A percentile compares a stretch with the other conserved stretches of the same genome.
Conservation (phyloP, 1,284 basidiomycete species). For the Moesziomyces parantarcticus region DNA sequence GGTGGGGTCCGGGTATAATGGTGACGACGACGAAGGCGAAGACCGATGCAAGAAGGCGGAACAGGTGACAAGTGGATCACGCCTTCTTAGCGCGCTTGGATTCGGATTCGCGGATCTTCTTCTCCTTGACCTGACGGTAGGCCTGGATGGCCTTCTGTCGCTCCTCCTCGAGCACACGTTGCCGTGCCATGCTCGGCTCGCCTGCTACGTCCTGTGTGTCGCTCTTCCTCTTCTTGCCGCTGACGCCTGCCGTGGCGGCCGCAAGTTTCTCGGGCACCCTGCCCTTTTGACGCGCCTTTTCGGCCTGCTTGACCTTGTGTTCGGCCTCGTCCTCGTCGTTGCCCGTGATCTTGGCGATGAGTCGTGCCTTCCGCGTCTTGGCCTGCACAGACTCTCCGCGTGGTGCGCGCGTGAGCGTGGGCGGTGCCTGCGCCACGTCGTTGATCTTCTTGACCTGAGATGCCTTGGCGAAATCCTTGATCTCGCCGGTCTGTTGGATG, state of each 20-base stretch:
- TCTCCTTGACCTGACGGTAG: constrained; percentile 59
- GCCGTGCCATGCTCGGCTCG: constrained; percentile 57
- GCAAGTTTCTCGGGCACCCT: constrained; percentile 30
- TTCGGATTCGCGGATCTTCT: constrained; percentile 39
- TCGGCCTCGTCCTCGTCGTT: constrained; percentile 49
- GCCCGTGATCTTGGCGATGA: constrained; percentile 51
- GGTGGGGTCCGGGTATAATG: constrained; percentile 24
- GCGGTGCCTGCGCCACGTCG: constrained; percentile 60
- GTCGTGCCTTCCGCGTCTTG: constrained; percentile 46
- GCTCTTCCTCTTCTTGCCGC: constrained; percentile 29
- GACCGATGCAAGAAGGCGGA: neutral
- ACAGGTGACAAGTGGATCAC: neutral
- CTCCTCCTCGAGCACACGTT: constrained; percentile 58
- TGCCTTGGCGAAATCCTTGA: constrained; percentile 54
- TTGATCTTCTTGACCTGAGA: constrained; percentile 53
- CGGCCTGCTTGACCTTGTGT: constrained; percentile 38
- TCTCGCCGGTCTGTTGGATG: constrained; percentile 45
- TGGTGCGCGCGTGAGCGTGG: constrained; percentile 55
- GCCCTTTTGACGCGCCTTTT: constrained; percentile 42
- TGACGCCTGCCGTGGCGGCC: neutral
- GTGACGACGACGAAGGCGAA: neutral
- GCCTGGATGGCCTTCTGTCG: constrained; percentile 51
- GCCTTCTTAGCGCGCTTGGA: constrained; percentile 32
- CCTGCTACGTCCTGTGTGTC: constrained; percentile 1
- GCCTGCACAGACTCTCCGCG: constrained; percentile 49